Evolutionary conservation across 192 early-diverging fungal genomes (phyloP).

Genomic region (Pecoramyces ruminantium): DNA sequence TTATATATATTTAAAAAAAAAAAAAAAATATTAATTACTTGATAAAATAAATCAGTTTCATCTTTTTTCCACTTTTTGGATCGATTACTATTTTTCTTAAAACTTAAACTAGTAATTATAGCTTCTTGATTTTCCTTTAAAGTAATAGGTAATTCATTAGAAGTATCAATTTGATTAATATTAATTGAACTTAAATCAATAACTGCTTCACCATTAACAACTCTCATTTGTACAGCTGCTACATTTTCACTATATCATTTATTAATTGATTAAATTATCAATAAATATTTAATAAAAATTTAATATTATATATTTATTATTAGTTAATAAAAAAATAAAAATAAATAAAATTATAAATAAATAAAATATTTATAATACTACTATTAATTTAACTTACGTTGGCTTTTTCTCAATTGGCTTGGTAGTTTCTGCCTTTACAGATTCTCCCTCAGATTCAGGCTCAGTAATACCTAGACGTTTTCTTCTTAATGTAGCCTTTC

Average conservation of each 20-base stretch:
- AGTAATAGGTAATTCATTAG: neutral
- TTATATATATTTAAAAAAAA: too few species aligned
- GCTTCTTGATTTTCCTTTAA: neutral
- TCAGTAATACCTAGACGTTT: neutral
- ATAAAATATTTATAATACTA: too few species aligned
- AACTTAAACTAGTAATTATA: neutral
- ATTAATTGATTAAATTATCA: too few species aligned
- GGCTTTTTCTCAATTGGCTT: too few species aligned
- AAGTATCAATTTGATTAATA: neutral
- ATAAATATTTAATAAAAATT: too few species aligned
- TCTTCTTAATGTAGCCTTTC: neutral
- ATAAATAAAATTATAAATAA: too few species aligned
- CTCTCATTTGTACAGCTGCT: neutral
- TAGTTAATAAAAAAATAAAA: too few species aligned
- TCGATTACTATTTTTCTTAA: neutral
- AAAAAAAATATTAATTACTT: neutral
- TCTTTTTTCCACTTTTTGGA: neutral
- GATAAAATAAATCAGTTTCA: neutral
- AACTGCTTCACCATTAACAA: neutral
- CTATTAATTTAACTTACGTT: too few species aligned
- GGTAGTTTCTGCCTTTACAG: too few species aligned
- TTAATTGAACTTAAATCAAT: neutral
- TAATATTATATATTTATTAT: too few species aligned
- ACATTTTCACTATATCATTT: neutral
- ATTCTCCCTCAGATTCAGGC: too few species aligned